Conservation (phyloP, 768 basidiomycete species). For the Russula dissimulans region DNA sequence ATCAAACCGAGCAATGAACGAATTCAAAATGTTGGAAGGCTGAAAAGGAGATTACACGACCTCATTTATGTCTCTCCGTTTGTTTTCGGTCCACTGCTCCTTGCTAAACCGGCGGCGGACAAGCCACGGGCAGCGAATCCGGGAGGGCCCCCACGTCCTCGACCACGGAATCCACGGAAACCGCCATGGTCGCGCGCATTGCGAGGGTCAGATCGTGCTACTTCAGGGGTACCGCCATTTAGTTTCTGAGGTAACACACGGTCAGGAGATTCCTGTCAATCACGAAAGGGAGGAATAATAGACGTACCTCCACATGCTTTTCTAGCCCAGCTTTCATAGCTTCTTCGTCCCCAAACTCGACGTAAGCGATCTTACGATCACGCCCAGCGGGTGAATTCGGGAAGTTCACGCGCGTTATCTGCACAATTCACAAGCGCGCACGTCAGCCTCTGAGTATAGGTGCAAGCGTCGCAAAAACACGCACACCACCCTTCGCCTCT, state of each 20-base stretch:
- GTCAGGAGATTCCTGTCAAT: constrained; percentile 10
- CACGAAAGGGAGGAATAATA: neutral
- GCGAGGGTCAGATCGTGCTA: constrained; percentile 54
- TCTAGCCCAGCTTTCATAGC: constrained; percentile 72
- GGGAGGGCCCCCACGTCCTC: constrained; percentile 43
- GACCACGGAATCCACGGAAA: constrained; percentile 29
- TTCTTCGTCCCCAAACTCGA: constrained; percentile 87
- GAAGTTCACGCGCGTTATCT: constrained; percentile 65
- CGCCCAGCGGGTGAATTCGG: constrained; percentile 43
- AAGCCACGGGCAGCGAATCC: constrained; percentile 58
- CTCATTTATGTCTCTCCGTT: constrained; percentile 25
- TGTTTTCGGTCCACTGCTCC: constrained; percentile 21
- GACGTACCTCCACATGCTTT: constrained; percentile 60
- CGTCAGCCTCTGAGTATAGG: neutral
- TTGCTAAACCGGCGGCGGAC: constrained; percentile 58
- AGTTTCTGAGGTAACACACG: constrained; percentile 43
- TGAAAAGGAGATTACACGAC: neutral
- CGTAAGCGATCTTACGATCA: constrained; percentile 58
- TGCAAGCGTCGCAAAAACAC: constrained; percentile 22
- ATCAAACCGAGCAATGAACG: neutral
- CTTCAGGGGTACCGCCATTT: constrained; percentile 54
- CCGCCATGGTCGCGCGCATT: constrained; percentile 27
- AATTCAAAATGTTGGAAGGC: neutral
- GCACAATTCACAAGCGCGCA: neutral
- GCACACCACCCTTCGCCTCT: constrained; percentile 57